Base-by-base conservation (phyloP, 148 eudicot genomes). In the Polygonum maritimum region DNA sequence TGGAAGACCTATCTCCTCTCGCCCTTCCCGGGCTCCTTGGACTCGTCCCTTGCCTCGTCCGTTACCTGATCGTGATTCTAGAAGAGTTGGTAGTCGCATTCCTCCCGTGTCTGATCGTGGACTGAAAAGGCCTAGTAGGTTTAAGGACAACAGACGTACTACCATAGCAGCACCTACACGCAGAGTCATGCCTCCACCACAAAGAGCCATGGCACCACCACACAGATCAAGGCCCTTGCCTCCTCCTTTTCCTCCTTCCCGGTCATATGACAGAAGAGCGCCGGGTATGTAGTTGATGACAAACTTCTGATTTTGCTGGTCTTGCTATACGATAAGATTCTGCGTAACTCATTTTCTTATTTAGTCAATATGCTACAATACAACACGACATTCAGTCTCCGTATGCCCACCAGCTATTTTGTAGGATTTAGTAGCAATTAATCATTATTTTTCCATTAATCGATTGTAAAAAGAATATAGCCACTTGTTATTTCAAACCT, bases 201-300 rank as follows among this genome's bases (percentile, higher is more conserved):
- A 21, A 13, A 86, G 99, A 83, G 79, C 85, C 49, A 87, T 97
- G 77, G 90, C 71, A 60, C 21, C 45, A 67, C 21, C 71, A 67
- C 76, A 87, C 19, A 87, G 98, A 83, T 80, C 86, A 40, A 85
- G 98, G 77, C 91, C 92, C 35, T 75, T 85, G 79, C 83, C 96
- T 73, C 94, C 97, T 70, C 83, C 86, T 18, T 82, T 57, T 75
- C 88, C 22, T 75, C 93, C 96, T 74, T 19, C 91, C 38, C 86
- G 97, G 86, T 85, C 99, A 51, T 90, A 92, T 85, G 91, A 89
- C 11, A 88, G 96, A 80, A 89, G 96, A 60, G 87, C 92, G 69
- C 96, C 97, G 70, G 99, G 99, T 95, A 90, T 81, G 82, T 78
- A 4, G 35, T 14, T 69, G 18, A 69, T 44, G 47, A 44, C 10